Conservation (phyloP, 2,329 filamentous ascomycete species). For the Fusarium sp. region DNA sequence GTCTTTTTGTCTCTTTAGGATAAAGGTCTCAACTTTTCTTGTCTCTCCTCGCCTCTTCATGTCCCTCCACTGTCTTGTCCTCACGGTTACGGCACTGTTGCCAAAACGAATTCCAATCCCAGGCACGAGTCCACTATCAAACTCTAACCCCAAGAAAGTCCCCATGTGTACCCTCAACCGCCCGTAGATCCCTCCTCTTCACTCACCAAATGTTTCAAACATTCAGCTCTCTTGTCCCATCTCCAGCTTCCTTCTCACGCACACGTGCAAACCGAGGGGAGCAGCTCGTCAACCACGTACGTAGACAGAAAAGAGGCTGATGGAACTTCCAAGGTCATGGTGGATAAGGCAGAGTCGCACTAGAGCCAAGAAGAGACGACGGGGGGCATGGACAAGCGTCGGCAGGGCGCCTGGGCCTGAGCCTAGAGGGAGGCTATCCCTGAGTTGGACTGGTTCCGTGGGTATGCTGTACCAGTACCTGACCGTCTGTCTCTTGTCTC, state of each 20-base stretch:
- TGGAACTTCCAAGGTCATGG: slow-evolving; percentile 24
- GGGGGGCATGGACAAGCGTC: slow-evolving; percentile 35
- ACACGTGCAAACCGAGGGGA: slow-evolving; percentile 1
- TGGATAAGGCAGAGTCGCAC: slow-evolving; percentile 33
- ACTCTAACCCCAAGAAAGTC: neutral
- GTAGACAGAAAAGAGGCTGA: slow-evolving; percentile 18
- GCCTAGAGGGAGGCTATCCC: slow-evolving; percentile 31
- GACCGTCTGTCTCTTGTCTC: neutral
- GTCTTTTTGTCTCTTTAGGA: neutral
- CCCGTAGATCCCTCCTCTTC: slow-evolving; percentile 4
- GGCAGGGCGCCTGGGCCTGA: slow-evolving; percentile 38
- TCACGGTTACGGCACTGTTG: slow-evolving; percentile 2
- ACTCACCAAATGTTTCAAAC: slow-evolving; percentile 16
- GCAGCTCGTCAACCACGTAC: slow-evolving; percentile 22
- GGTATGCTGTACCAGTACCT: slow-evolving; percentile 10
- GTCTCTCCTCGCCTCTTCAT: neutral
- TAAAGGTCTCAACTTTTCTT: neutral
- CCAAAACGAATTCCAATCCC: slow-evolving; percentile 16
- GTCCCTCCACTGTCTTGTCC: neutral
- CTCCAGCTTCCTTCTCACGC: neutral
- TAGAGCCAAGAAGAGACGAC: slow-evolving; percentile 27
- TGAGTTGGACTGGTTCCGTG: slow-evolving; percentile 9
- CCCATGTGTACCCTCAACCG: neutral
- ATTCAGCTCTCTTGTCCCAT: neutral
- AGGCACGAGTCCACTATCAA: slow-evolving; percentile 30